Percentiles rank a stretch among this genome's conserved stretches.
These are phyloP conservation scores for Mycotypha africana DNA, from an alignment of 371 early-diverging fungal species.

Conservation along the genomic window DNA sequence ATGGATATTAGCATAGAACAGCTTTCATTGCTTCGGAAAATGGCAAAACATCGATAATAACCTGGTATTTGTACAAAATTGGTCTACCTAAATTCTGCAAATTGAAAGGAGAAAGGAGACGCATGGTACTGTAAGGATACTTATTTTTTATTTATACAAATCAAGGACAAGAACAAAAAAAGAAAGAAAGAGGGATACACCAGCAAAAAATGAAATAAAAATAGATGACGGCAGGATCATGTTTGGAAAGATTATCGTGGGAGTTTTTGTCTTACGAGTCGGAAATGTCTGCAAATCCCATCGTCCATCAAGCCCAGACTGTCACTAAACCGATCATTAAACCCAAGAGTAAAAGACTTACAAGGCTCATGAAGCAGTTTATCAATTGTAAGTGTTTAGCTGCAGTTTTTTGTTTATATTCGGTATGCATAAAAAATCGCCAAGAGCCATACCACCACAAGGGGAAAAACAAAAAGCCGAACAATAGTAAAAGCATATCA, in stretches of 20 bases:
- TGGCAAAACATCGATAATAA: too few relatives aligned
- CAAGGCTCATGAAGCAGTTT: slow-evolving; percentile 10
- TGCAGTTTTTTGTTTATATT: slow-evolving; percentile 2
- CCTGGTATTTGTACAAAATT: too few relatives aligned
- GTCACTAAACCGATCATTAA: slow-evolving; percentile 10
- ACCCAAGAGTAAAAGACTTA: slow-evolving; percentile 10
- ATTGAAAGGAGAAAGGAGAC: neutral
- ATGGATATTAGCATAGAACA: too few relatives aligned
- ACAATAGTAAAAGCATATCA: slow-evolving; percentile 14
- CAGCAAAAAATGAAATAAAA: neutral
- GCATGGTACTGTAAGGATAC: too few relatives aligned
- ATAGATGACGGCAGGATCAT: slow-evolving; percentile 9
- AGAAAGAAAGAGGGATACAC: neutral
- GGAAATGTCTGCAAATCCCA: too few relatives aligned
- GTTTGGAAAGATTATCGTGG: neutral
- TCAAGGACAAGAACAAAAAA: neutral
- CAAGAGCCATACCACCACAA: slow-evolving; percentile 21
- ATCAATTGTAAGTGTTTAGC: slow-evolving; percentile 9
- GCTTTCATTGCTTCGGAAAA: too few relatives aligned
- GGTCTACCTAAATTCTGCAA: neutral
- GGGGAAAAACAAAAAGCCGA: slow-evolving; percentile 23
- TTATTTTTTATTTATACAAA: neutral
- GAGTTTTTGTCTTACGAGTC: neutral
- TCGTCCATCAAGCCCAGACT: slow-evolving; percentile 1
- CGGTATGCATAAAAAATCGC: slow-evolving; percentile 4